phyloP scores from a whole-genome alignment of 345 rosid genomes.

The Turnera subulata region DNA sequence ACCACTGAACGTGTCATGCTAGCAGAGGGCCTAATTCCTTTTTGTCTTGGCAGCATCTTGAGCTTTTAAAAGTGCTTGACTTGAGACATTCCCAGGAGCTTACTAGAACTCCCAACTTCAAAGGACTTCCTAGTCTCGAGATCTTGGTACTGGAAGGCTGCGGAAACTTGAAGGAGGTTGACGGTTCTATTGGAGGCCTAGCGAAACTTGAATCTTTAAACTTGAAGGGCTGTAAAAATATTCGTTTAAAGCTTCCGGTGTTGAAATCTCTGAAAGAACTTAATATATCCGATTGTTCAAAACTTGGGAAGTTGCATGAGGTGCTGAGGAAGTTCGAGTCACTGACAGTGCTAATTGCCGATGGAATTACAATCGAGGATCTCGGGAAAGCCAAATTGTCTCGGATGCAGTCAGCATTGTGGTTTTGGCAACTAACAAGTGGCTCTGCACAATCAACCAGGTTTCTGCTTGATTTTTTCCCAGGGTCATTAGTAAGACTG shows the following conservation, averaged over 20 bases:
- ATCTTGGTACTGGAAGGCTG: not conserved
- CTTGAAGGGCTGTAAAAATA: too few relatives aligned
- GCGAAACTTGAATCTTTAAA: not conserved
- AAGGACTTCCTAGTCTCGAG: conserved; percentile 3
- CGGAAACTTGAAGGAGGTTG: not conserved
- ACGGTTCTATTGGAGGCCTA: not conserved
- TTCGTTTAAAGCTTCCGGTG: too few relatives aligned
- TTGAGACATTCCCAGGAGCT: not conserved
- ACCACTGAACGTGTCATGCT: not conserved
- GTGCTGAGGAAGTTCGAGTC: not conserved
- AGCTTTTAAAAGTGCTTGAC: not conserved
- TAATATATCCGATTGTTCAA: not conserved
- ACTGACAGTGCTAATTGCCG: too few relatives aligned
- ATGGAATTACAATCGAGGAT: too few relatives aligned
- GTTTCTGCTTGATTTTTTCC: not conserved
- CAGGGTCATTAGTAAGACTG: not conserved
- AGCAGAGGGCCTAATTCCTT: too few relatives aligned
- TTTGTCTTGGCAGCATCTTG: too few relatives aligned
- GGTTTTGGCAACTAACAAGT: not conserved
- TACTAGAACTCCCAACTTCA: conserved; percentile 1
- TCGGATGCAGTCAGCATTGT: too few relatives aligned
- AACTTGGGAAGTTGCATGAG: not conserved
- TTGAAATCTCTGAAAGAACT: too few relatives aligned
- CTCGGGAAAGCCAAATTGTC: too few relatives aligned
- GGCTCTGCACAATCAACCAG: not conserved